These are phyloP conservation scores for Biancaea sappan DNA, from an alignment of 306 rosid genomes.

Conservation along the genomic window DNA sequence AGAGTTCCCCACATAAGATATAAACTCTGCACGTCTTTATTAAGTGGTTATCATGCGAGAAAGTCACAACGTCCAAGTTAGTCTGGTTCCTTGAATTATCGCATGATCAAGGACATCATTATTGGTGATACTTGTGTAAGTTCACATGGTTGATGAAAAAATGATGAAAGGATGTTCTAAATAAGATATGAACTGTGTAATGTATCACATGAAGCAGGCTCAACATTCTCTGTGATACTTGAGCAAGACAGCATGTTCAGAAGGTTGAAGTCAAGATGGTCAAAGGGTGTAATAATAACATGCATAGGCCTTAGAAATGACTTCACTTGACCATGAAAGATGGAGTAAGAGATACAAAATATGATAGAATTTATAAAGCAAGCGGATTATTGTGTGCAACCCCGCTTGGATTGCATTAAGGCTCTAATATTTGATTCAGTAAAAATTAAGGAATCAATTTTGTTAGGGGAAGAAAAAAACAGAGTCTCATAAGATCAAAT, in stretches of 20 bases:
- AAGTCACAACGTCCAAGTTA: background rate
- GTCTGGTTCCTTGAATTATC: background rate
- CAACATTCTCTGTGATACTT: background rate
- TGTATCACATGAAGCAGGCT: background rate
- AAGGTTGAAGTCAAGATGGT: background rate
- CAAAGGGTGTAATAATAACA: background rate
- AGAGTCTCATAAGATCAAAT: background rate
- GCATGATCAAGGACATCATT: background rate
- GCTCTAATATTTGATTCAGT: background rate
- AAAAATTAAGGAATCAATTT: background rate
- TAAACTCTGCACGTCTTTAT: background rate
- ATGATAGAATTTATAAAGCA: background rate
- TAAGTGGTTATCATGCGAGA: background rate
- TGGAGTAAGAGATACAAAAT: background rate
- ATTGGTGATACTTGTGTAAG: background rate
- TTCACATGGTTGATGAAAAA: background rate
- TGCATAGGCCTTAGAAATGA: background rate
- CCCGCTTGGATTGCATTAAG: background rate
- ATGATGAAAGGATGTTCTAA: background rate
- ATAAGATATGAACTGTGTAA: background rate
- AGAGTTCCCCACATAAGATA: background rate
- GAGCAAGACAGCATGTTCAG: background rate
- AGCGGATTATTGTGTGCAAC: constrained; percentile 12
- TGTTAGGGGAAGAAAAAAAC: background rate
- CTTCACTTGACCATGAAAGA: background rate